Evolutionary conservation across 2,329 filamentous ascomycete species (phyloP).

Genomic region (Aspergillus novoparasiticus): DNA sequence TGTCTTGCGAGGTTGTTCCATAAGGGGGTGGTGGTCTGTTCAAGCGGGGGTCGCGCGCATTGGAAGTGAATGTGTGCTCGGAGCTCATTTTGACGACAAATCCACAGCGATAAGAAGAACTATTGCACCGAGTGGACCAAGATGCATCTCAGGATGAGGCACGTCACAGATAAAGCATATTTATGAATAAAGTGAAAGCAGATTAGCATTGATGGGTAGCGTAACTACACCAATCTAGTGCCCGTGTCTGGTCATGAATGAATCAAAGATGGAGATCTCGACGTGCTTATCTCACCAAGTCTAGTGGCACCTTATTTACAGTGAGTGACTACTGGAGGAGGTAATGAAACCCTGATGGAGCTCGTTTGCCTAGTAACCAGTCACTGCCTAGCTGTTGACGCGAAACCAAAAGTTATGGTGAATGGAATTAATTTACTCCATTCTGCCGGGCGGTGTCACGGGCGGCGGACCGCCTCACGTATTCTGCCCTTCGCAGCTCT

Average conservation of each 20-base stretch:
- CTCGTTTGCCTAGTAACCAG: neutral
- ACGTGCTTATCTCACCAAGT: neutral
- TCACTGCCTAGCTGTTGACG: neutral
- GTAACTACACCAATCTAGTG: neutral
- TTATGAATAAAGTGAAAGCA: neutral
- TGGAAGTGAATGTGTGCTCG: slow-evolving; percentile 4
- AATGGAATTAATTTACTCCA: neutral
- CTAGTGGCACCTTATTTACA: neutral
- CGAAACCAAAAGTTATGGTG: neutral
- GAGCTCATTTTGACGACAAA: slow-evolving; percentile 16
- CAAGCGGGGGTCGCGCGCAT: slow-evolving; percentile 25
- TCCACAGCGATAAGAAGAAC: neutral
- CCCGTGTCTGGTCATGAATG: neutral
- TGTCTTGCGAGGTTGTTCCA: neutral
- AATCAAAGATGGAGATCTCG: neutral
- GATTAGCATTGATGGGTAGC: neutral
- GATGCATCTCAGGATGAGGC: neutral
- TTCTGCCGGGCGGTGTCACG: slow-evolving; percentile 34
- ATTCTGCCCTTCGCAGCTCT: slow-evolving; percentile 21
- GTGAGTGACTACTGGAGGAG: neutral
- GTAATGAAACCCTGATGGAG: neutral
- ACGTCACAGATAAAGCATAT: neutral
- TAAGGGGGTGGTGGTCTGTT: slow-evolving; percentile 1
- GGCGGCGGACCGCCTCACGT: slow-evolving; percentile 10
- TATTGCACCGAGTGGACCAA: neutral